Evolutionary conservation across 2,329 filamentous ascomycete species (phyloP).

Genomic region (Colletotrichum phormii): DNA sequence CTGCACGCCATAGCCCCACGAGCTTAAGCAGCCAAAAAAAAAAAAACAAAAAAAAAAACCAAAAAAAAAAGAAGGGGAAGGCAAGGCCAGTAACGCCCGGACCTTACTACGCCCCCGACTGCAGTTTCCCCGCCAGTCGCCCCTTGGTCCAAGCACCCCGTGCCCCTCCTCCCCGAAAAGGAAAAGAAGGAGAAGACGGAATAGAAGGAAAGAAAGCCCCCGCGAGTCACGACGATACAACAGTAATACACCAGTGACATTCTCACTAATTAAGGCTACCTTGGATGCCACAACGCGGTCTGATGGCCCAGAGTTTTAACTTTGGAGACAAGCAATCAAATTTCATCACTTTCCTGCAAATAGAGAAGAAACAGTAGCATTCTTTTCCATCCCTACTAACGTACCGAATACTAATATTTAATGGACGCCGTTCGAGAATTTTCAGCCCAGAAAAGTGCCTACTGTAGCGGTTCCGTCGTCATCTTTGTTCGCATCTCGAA

Average conservation of each 20-base stretch:
- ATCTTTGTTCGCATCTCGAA: neutral
- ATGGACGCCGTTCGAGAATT: too few species aligned
- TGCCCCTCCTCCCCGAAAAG: neutral
- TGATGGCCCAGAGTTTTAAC: too few species aligned
- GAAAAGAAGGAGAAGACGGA: neutral
- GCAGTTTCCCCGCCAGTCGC: neutral
- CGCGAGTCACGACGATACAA: too few species aligned
- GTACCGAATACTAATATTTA: neutral
- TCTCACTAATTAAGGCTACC: too few species aligned
- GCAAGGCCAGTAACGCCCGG: neutral
- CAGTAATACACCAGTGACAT: too few species aligned
- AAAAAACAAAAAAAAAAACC: too few species aligned
- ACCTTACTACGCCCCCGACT: neutral
- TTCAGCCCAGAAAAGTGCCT: too few species aligned
- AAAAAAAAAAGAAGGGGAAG: neutral
- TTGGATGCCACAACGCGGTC: too few species aligned
- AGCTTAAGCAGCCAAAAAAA: neutral
- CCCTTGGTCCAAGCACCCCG: neutral
- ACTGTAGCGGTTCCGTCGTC: neutral
- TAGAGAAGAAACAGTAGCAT: too few species aligned
- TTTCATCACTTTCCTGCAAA: too few species aligned
- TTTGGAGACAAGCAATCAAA: too few species aligned
- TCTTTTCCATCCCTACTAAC: too few species aligned
- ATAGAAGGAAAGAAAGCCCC: neutral
- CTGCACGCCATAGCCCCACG: neutral